These are phyloP conservation scores for Collybiopsis luxurians DNA, from an alignment of 768 basidiomycete genomes.

Conservation along the genomic window DNA sequence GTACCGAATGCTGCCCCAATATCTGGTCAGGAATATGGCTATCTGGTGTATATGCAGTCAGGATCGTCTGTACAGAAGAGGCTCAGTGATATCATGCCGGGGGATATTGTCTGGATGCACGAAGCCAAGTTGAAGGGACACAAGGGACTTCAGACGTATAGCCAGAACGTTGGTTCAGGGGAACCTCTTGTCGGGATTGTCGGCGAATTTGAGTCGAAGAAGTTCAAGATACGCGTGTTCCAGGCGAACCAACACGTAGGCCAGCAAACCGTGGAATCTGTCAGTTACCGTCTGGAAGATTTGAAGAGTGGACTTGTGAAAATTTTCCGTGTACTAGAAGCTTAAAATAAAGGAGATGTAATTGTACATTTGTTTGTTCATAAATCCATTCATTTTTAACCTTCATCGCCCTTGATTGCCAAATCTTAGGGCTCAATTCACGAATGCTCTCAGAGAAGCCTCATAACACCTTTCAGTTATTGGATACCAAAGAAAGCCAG, in stretches of 20 bases:
- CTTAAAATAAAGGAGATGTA: slow-evolving; percentile 19
- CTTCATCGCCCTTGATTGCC: no score
- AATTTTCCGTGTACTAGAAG: slow-evolving; percentile 46
- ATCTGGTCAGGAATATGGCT: slow-evolving; percentile 54
- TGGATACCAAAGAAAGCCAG: slow-evolving; percentile 60
- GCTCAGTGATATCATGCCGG: slow-evolving; percentile 79
- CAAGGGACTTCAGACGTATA: slow-evolving; percentile 77
- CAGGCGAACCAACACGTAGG: slow-evolving; percentile 88
- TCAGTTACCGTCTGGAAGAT: slow-evolving; percentile 88
- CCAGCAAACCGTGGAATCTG: slow-evolving; percentile 73
- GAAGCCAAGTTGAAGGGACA: slow-evolving; percentile 78
- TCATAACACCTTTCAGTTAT: not conserved
- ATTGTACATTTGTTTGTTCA: not conserved
- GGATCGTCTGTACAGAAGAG: slow-evolving; percentile 66
- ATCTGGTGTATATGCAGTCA: slow-evolving; percentile 73
- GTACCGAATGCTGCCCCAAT: slow-evolving; percentile 59
- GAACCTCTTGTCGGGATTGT: slow-evolving; percentile 73
- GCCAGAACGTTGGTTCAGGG: slow-evolving; percentile 47
- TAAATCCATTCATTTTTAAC: no score
- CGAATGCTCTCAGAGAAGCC: no score
- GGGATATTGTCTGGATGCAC: slow-evolving; percentile 73
- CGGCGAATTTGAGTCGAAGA: slow-evolving; percentile 81
- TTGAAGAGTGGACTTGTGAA: slow-evolving; percentile 81
- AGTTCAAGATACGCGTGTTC: slow-evolving; percentile 79
- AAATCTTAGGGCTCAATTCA: no score